phyloP scores from a whole-genome alignment of 805 yeast species.

The Vanderwaltozyma tropicalis region DNA sequence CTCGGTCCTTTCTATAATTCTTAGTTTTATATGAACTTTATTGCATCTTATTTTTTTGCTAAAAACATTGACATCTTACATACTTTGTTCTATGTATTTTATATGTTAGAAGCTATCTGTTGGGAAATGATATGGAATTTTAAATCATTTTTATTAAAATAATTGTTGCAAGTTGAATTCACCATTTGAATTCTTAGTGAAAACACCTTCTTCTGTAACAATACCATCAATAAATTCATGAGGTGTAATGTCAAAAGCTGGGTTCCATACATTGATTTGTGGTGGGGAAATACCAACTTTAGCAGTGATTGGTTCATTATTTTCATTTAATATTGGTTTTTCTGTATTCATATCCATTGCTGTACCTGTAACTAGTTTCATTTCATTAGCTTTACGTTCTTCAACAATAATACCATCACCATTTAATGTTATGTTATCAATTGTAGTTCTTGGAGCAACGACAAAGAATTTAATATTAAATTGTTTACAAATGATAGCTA shows the following conservation, averaged over 20 bases:
- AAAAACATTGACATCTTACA: too few species aligned
- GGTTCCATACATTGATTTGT: slow-evolving; percentile 85
- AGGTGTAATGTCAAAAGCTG: slow-evolving; percentile 92
- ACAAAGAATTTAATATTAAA: slow-evolving; percentile 73
- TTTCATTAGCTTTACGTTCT: slow-evolving; percentile 72
- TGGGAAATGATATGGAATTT: too few species aligned
- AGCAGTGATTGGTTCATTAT: slow-evolving; percentile 28
- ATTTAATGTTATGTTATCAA: slow-evolving; percentile 52
- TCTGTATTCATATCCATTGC: slow-evolving; percentile 30
- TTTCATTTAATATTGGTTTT: slow-evolving; percentile 14
- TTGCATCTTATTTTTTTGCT: too few species aligned
- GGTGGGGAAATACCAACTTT: slow-evolving; percentile 79
- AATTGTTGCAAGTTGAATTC: slow-evolving; percentile 34
- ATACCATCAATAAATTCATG: slow-evolving; percentile 74
- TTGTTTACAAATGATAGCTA: slow-evolving; percentile 60
- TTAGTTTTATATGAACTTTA: too few species aligned
- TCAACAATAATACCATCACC: slow-evolving; percentile 81
- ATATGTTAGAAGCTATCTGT: neutral
- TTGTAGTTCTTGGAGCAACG: slow-evolving; percentile 91
- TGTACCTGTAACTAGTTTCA: slow-evolving; percentile 68
- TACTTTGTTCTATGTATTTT: too few species aligned
- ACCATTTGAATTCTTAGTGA: slow-evolving; percentile 41
- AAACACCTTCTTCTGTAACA: slow-evolving; percentile 68
- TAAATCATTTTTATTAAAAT: slow-evolving; percentile 6
- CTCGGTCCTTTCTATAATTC: too few species aligned